Evolutionary conservation across 495 filamentous ascomycete genomes (phyloP), one percentile per base, ranked within the genome.

Genomic region (Neurospora sp.): DNA sequence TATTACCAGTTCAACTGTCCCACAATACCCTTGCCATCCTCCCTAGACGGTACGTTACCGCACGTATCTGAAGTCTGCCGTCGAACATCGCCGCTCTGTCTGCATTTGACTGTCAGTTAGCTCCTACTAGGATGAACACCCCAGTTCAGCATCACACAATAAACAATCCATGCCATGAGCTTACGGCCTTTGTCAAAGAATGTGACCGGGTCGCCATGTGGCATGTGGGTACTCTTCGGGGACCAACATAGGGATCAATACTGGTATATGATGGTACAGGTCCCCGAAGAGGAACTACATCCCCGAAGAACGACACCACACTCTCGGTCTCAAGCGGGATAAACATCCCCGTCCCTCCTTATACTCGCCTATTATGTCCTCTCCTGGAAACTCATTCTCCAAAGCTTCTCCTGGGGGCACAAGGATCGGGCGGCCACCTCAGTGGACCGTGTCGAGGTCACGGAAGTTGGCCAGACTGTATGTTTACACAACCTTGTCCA

Each of bases 381-480:
- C 78, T 17, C 72, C 77, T 8, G 37, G 36, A 31, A 73, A 72
- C 3, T 15, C 48, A 38, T 62, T 66, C 17, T 15, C 75, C 28
- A 73, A 72, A 38, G 34, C 74, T 36, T 76, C 76, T 17, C 73
- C 75, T 3, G 74, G 75, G 13, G 79, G 78, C 13, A 77, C 79
- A 38, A 78, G 80, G 73, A 84, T 83, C 38, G 84, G 84, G 2
- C 78, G 84, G 0, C 84, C 84, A 36, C 82, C 83, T 21, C 81
- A 84, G 40, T 86, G 84, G 84, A 84, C 83, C 24, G 73, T 81
- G 11, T 81, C 81, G 9, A 80, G 83, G 15, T 82, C 81, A 19
- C 81, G 84, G n/a, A 83, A 83, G 74, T 74, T 85, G 17, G 80
- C 82, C 13, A 77, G 84, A 28, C 80, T 86, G 6, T 85, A 86